Base-by-base conservation (phyloP, 345 rosid species). In the Salix dunnii region DNA sequence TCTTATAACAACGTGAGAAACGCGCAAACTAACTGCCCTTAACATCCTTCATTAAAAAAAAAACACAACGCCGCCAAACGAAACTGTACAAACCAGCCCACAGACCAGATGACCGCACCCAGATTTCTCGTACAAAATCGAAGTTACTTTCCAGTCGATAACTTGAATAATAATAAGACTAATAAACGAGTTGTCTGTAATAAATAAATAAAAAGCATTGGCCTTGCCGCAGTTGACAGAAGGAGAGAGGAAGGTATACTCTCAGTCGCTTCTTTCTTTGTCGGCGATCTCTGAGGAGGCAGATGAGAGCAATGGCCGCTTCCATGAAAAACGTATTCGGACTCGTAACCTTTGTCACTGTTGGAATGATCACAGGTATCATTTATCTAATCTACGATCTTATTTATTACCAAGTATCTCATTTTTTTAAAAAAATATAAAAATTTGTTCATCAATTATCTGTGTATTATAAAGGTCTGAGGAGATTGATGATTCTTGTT, bases 281-380 rank as follows among this genome's bases (percentile, higher is more conserved):
- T 30, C 9, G 17, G 35, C 36, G 36, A 63, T 63, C 35, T 33
- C 28, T 63, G 17, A 7, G 9, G 20, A 35, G 46, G 42, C 0
- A n/a, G 20, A 4, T 7, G 27, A n/a, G 68, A 14, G 63, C 78
- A 74, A 89, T 90, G 96, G 92, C 93, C n/a, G 68, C 93, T 64
- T 73, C 87, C 64, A 90, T 90, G 94, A 92, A 83, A 81, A 87
- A 92, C 75, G 88, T 92, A 40, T 81, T 92, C 72, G 97, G 95
- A 46, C 90, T 94, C 68, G 80, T 94, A 46, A 90, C 97, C 51
- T 88, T 94, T 82, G 97, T 94, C 87, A 91, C 97, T 17, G 70
- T 88, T 66, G 98, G 98, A 69, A 94, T 94, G 97, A 90, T 94
- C 77, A 85, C 91, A 81, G 98, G 98, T 94, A 83, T 31, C 67